Evolutionary conservation across 106 monocot genomes (phyloP), one percentile per base, ranked within the genome.

Genomic region (Dioscorea dumetorum): DNA sequence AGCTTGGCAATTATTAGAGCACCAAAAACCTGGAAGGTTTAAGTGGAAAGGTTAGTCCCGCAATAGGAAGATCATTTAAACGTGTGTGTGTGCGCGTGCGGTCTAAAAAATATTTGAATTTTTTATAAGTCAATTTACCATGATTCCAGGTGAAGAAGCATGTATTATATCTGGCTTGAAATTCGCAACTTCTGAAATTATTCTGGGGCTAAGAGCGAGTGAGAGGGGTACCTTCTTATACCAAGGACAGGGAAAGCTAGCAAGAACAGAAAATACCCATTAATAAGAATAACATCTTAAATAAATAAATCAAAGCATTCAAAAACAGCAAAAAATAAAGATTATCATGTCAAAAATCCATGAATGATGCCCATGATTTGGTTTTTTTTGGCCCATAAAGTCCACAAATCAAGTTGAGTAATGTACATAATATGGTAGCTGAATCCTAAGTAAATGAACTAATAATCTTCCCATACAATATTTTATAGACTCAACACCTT

Each of bases 121-220:
- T 54, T 54, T 54, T 5, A n/a, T 18, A 18, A 14, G 13, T 54
- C 0, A 13, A 53, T 60, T 67, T 86, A 91, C 95, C 95, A 97
- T 97, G 62, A 97, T 72, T 73, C 95, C 95, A 24, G 95, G 95
- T 33, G 95, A 97, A 57, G 88, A 86, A 64, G 91, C 88, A 67
- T 97, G 95, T 60, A 97, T 89, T 32, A 97, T 88, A 50, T 97
- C 95, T 22, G 95, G 95, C 63, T 89, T 91, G 57, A 97, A 97
- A n/a, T 80, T 91, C 24, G 88, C 91, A 31, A 97, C 88, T 60
- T 97, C 88, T 33, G 83, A 78, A 64, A 97, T 89, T 31, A 97
- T 97, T 80, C 95, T 75, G 48, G 95, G 91, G 70, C 95, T 97
- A 50, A 97, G 88, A 10, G 95, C 91, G 9, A 97, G 73, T 3